Percentiles rank a stretch among this genome's conserved stretches.
These are phyloP conservation scores for Leccinum aurantiacum DNA, from an alignment of 768 basidiomycete genomes.

Conservation along the genomic window DNA sequence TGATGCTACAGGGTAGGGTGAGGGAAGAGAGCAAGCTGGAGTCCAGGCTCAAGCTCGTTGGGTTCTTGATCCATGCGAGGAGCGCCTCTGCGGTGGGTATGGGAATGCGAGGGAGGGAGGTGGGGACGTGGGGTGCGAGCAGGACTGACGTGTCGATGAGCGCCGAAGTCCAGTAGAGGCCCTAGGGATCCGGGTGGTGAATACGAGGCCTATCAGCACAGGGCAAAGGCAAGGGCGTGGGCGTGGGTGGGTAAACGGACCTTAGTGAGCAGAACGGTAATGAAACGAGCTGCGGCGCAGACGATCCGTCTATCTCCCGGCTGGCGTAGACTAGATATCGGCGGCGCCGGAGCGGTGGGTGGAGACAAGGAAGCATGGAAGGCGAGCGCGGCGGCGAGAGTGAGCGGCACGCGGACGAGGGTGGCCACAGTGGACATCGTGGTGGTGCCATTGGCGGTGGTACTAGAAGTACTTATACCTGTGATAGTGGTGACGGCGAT, in stretches of 20 bases:
- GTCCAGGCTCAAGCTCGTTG: not conserved
- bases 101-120: not conserved
- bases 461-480: not conserved
- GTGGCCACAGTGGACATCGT: slow-evolving; percentile 10
- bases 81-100: not conserved
- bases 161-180: slow-evolving; percentile 18
- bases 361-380: slow-evolving; percentile 48
- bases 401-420: slow-evolving; percentile 43
- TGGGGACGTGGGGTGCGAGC: slow-evolving; percentile 10
- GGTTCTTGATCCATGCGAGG: slow-evolving; percentile 3
- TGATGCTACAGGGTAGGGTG: not conserved
- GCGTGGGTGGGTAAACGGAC: slow-evolving; percentile 1
- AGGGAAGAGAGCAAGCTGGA: not conserved
- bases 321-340: not conserved
- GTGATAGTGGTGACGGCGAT: not conserved
- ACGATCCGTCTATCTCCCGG: slow-evolving; percentile 29
- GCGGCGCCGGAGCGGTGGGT: slow-evolving; percentile 16
- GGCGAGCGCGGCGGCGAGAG: slow-evolving; percentile 42
- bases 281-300: slow-evolving; percentile 9
- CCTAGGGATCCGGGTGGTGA: slow-evolving; percentile 3
- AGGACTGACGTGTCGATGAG: slow-evolving; percentile 9
- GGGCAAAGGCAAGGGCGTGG: no score
- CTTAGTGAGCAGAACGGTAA: slow-evolving; percentile 14
- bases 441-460: not conserved
- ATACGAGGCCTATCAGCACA: not conserved